phyloP scores from a whole-genome alignment of 2,329 filamentous ascomycete genomes.

The Dothideomycetes sp. region DNA sequence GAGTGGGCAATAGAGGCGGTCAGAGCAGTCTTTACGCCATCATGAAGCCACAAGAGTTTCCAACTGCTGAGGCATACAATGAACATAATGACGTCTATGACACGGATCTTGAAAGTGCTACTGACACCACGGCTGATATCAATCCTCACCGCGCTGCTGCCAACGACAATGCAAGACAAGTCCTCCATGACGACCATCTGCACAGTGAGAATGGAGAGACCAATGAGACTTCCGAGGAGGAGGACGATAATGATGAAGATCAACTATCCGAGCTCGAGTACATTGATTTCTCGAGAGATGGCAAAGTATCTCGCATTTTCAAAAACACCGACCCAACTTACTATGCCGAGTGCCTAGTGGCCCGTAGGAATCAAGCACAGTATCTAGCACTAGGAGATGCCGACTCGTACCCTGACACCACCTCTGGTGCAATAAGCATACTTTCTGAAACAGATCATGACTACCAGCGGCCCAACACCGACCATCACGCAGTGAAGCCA shows the following conservation, averaged over 20 bases:
- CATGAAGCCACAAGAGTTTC: no score
- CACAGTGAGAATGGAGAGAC: conserved; percentile 5
- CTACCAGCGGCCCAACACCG: no score
- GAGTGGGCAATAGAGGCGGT: no score
- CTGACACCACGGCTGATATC: conserved; percentile 18
- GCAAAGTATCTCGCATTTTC: background rate
- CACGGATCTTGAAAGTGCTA: conserved; percentile 27
- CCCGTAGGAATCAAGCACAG: background rate
- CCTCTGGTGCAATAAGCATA: conserved; percentile 16
- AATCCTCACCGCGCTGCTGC: background rate
- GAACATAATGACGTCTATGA: conserved; percentile 19
- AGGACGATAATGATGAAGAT: conserved; percentile 8
- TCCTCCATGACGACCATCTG: conserved; percentile 5
- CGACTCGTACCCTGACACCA: conserved; percentile 26
- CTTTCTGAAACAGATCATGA: background rate
- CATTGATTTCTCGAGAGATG: background rate
- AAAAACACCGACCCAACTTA: background rate
- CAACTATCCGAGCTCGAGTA: background rate
- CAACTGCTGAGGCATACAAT: background rate
- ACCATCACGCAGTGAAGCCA: no score
- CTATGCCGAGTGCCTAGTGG: no score
- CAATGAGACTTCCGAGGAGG: conserved; percentile 9
- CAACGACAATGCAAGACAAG: background rate
- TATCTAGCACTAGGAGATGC: background rate
- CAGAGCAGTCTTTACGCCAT: no score